These are phyloP conservation scores for Pythium folliculosum DNA, from an alignment of 352 stramenopile genomes.

Conservation along the genomic window DNA sequence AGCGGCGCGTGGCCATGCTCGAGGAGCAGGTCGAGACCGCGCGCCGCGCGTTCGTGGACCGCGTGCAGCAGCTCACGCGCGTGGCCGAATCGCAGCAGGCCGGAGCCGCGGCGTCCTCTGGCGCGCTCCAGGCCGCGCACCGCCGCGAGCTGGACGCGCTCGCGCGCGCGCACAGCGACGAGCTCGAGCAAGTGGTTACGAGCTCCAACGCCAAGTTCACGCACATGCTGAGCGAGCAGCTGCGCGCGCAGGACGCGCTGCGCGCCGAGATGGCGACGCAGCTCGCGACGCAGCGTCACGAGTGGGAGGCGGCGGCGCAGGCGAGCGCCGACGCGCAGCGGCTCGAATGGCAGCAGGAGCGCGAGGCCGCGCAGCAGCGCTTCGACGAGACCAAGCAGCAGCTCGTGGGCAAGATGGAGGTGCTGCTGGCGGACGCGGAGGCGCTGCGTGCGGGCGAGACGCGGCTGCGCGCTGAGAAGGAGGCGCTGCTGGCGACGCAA, in stretches of 20 bases:
- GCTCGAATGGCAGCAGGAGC: conserved; percentile 21
- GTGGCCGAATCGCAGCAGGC: conserved; percentile 35
- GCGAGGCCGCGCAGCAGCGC: conserved; percentile 31
- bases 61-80: conserved; percentile 42
- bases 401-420: conserved; percentile 66
- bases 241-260: conserved; percentile 61
- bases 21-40: conserved; percentile 41
- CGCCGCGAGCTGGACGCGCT: conserved; percentile 35
- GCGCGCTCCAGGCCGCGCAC: conserved; percentile 19
- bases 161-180: conserved; percentile 44
- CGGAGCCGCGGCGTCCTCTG: conserved; percentile 7
- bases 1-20: conserved; percentile 42
- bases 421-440: conserved; percentile 52
- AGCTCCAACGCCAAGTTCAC: conserved; percentile 75
- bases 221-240: conserved; percentile 69
- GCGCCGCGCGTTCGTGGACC: conserved; percentile 45
- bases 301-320: too few species aligned
- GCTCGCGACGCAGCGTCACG: too few species aligned
- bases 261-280: conserved; percentile 9
- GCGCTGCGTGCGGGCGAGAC: conserved; percentile 42
- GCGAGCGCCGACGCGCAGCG: conserved; percentile 26
- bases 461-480: conserved; percentile 61
- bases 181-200: conserved; percentile 67
- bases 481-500: conserved; percentile 39
- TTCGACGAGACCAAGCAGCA: conserved; percentile 56